phyloP scores from a whole-genome alignment of 2,329 filamentous ascomycete species.

The Penicillium sp. region DNA sequence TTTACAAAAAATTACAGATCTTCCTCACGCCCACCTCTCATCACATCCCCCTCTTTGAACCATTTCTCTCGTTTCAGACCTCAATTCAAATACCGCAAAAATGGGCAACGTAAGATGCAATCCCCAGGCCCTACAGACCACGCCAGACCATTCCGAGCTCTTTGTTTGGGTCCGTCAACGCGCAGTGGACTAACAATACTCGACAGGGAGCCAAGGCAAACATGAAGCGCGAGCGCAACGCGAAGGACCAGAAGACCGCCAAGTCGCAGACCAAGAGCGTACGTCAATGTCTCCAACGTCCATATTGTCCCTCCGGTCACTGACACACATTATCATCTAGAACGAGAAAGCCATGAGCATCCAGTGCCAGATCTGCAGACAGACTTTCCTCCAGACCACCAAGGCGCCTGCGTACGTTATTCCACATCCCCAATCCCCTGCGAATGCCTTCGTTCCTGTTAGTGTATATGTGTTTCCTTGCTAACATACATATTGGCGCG shows the following conservation, averaged over 20 bases:
- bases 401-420: slow-evolving; percentile 59
- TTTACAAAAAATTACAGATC: slow-evolving; percentile 12
- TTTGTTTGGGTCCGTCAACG: neutral
- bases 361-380: slow-evolving; percentile 74
- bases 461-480: neutral
- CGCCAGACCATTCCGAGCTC: neutral
- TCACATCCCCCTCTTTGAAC: slow-evolving; percentile 28
- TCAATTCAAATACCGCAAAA: slow-evolving; percentile 25
- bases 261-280: slow-evolving; percentile 70
- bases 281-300: slow-evolving; percentile 37
- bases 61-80: slow-evolving; percentile 34
- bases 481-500: slow-evolving; percentile 10
- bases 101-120: slow-evolving; percentile 30
- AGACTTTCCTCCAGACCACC: slow-evolving; percentile 76
- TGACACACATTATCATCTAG: slow-evolving; percentile 42
- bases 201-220: slow-evolving; percentile 61
- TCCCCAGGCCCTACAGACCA: neutral
- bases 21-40: slow-evolving; percentile 10
- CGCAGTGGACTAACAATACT: slow-evolving; percentile 14
- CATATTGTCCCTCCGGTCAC: neutral
- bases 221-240: slow-evolving; percentile 72
- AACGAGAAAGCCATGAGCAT: slow-evolving; percentile 74
- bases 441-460: neutral
- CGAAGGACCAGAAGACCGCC: slow-evolving; percentile 58
- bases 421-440: neutral